phyloP scores from a whole-genome alignment of 192 early-diverging fungal genomes.

The Coemansia sp. region DNA sequence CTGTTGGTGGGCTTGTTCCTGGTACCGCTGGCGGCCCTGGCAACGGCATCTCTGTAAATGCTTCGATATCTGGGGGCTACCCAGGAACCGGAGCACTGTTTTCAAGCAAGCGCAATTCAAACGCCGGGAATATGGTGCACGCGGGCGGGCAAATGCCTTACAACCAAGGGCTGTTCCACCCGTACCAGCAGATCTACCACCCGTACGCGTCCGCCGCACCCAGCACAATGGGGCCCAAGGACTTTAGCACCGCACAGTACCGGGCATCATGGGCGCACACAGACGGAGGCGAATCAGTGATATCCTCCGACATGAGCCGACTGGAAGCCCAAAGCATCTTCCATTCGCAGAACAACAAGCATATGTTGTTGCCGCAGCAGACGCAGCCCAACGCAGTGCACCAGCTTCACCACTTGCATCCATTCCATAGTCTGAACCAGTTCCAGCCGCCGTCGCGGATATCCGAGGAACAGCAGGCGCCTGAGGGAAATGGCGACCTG shows the following conservation, averaged over 20 bases:
- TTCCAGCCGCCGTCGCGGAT: conserved; percentile 22
- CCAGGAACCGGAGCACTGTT: not conserved
- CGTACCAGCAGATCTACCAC: conserved; percentile 6
- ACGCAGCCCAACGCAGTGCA: conserved; percentile 27
- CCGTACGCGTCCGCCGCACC: conserved; percentile 2
- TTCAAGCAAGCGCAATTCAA: not conserved
- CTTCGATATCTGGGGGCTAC: not conserved
- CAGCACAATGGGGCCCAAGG: conserved; percentile 9
- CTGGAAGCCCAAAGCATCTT: conserved; percentile 35
- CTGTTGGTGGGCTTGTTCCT: not conserved
- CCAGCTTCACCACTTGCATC: conserved; percentile 48
- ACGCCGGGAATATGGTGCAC: conserved; percentile 3
- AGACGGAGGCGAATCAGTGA: conserved; percentile 34
- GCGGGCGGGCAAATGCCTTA: not conserved
- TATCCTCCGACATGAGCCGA: conserved; percentile 12
- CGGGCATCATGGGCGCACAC: conserved; percentile 50
- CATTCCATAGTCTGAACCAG: conserved; percentile 39
- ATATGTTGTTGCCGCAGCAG: conserved; percentile 13
- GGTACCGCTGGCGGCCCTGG: not conserved
- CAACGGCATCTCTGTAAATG: not conserved
- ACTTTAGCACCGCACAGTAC: conserved; percentile 12
- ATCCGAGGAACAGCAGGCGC: conserved; percentile 14
- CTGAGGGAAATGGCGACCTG: not conserved
- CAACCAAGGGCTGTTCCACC: not conserved
- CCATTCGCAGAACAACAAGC: conserved; percentile 12